A percentile compares a stretch with the other conserved stretches of the same genome.
phyloP scores from a whole-genome alignment of 306 rosid species.

The Comarum palustre region DNA sequence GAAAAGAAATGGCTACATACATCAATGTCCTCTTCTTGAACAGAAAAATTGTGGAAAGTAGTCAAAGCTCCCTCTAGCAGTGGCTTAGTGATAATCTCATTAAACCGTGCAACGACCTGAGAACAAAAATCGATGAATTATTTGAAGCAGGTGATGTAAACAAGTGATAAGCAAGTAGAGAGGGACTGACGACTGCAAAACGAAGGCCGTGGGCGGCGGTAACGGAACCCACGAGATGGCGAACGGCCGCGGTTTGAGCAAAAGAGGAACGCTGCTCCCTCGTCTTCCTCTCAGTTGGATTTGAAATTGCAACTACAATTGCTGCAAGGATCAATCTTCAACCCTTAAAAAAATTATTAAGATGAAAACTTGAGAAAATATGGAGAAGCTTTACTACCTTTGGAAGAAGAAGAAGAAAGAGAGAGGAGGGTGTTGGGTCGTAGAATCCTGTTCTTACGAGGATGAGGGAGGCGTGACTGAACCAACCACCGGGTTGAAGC shows the following conservation, averaged over 20 bases:
- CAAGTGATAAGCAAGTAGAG: not conserved
- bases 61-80: constrained; percentile 89
- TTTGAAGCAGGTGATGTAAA: not conserved
- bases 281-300: constrained; percentile 18
- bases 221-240: constrained; percentile 78
- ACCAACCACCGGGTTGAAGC: constrained; percentile 9
- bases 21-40: constrained; percentile 82
- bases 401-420: constrained; percentile 7
- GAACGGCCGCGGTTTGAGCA: constrained; percentile 60
- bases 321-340: not conserved
- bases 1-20: constrained; percentile 32
- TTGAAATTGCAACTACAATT: not conserved
- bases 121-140: constrained; percentile 14
- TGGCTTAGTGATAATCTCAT: constrained; percentile 75
- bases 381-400: not conserved
- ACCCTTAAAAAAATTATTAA: not conserved
- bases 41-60: constrained; percentile 68
- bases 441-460: not conserved
- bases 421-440: constrained; percentile 1
- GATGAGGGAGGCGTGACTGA: constrained; percentile 1
- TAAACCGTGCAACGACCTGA: constrained; percentile 91
- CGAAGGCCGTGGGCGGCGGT: constrained; percentile 69
- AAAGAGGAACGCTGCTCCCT: constrained; percentile 44
- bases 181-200: constrained; percentile 62
- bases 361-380: not conserved